Evolutionary conservation across 495 filamentous ascomycete species (phyloP).

Genomic region (Echria macrotheca): DNA sequence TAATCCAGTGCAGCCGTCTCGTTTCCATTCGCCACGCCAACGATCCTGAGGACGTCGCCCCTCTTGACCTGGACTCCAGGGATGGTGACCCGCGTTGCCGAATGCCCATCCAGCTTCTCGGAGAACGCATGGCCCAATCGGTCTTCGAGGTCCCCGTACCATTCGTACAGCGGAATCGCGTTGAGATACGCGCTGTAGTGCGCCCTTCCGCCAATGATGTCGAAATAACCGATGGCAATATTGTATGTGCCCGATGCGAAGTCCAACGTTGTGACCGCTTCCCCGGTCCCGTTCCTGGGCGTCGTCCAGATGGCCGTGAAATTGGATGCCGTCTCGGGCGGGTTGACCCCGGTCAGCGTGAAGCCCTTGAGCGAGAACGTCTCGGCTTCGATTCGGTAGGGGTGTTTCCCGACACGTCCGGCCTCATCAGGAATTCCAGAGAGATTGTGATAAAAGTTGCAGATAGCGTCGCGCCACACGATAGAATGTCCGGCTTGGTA

Average conservation of each 20-base stretch:
- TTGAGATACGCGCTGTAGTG: constrained; percentile 38
- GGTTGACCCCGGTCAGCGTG: constrained; percentile 41
- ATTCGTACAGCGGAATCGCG: constrained; percentile 22
- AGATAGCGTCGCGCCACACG: constrained; percentile 64
- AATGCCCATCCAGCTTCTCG: constrained; percentile 56
- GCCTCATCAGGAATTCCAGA: constrained; percentile 52
- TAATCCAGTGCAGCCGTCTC: constrained; percentile 66
- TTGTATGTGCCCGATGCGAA: constrained; percentile 53
- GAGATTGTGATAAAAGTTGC: constrained; percentile 53
- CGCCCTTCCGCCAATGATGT: constrained; percentile 50
- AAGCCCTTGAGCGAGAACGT: constrained; percentile 54
- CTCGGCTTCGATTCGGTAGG: constrained; percentile 62
- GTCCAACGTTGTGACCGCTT: constrained; percentile 40
- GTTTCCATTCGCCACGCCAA: constrained; percentile 51
- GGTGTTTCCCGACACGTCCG: constrained; percentile 52
- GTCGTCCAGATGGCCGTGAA: constrained; percentile 18
- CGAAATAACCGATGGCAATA: constrained; percentile 62
- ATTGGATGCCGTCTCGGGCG: constrained; percentile 51
- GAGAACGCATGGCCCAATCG: constrained; percentile 51
- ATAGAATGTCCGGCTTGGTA: constrained; percentile 67
- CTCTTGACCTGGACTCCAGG: constrained; percentile 41
- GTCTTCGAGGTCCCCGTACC: constrained; percentile 54
- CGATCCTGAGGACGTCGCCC: constrained; percentile 55
- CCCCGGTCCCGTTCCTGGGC: constrained; percentile 43
- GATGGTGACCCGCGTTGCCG: constrained; percentile 58